phyloP scores from a whole-genome alignment of 441 rosid genomes.

The Pelargonium cotyledonis region DNA sequence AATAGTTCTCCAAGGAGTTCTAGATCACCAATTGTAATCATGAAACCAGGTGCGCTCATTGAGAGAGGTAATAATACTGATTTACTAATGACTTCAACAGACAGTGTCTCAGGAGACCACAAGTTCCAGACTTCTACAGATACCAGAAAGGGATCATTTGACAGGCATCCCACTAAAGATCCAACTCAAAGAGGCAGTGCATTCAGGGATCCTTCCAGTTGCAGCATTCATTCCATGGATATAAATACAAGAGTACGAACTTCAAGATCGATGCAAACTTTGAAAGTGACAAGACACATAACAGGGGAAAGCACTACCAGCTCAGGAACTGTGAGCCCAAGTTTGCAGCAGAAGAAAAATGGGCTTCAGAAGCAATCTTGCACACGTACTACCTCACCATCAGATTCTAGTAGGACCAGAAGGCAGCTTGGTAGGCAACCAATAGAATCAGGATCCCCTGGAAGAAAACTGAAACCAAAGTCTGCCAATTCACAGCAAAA shows the following conservation, averaged over 20 bases:
- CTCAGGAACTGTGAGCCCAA: slow-evolving; percentile 40
- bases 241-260: slow-evolving; percentile 29
- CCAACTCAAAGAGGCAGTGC: slow-evolving; percentile 36
- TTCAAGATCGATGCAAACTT: slow-evolving; percentile 28
- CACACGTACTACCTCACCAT: slow-evolving; percentile 29
- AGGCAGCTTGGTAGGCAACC: slow-evolving; percentile 43
- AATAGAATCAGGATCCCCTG: slow-evolving; percentile 42
- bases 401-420: slow-evolving; percentile 39
- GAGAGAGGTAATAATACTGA: slow-evolving; percentile 30
- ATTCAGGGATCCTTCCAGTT: slow-evolving; percentile 30
- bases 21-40: slow-evolving; percentile 46
- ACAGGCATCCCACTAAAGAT: slow-evolving; percentile 39
- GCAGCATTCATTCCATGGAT: slow-evolving; percentile 24
- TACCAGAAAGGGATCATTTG: slow-evolving; percentile 31
- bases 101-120: slow-evolving; percentile 29
- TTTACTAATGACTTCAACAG: slow-evolving; percentile 26
- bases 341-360: slow-evolving; percentile 47
- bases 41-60: slow-evolving; percentile 44
- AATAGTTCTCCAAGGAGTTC: slow-evolving; percentile 34
- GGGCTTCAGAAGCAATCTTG: slow-evolving; percentile 44
- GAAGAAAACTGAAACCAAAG: slow-evolving; percentile 33
- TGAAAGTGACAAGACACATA: slow-evolving; percentile 27
- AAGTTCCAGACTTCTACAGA: slow-evolving; percentile 28
- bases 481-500: slow-evolving; percentile 32
- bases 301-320: slow-evolving; percentile 27